Conservation (phyloP, 2,329 filamentous ascomycete species). For the Dothidotthia symphoricarpi region DNA sequence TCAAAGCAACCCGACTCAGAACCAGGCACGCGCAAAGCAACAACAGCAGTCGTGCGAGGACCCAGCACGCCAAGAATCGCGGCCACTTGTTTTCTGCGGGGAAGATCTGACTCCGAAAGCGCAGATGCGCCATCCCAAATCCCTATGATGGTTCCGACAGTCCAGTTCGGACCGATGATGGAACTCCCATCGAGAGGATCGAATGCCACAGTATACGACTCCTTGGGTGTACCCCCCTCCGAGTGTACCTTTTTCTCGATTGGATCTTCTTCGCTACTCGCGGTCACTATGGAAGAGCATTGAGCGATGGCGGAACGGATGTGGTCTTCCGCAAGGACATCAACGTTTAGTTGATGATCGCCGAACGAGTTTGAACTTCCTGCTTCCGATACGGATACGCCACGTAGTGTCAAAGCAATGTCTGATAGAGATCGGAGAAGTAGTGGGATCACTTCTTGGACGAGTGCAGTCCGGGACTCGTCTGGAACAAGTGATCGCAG, state of each 20-base stretch:
- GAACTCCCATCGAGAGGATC: slow-evolving; percentile 65
- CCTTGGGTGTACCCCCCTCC: slow-evolving; percentile 12
- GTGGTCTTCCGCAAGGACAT: slow-evolving; percentile 57
- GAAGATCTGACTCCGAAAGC: slow-evolving; percentile 13
- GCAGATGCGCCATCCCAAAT: slow-evolving; percentile 48
- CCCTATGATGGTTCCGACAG: slow-evolving; percentile 57
- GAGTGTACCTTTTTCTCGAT: slow-evolving; percentile 9
- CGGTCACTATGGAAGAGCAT: slow-evolving; percentile 54
- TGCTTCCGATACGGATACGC: slow-evolving; percentile 19
- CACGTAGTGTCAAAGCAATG: slow-evolving; percentile 17
- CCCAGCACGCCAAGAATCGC: slow-evolving; percentile 38
- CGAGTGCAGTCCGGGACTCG: slow-evolving; percentile 1
- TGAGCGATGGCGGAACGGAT: slow-evolving; percentile 56
- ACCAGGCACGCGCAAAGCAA: slow-evolving; percentile 54
- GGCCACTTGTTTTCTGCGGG: slow-evolving; percentile 26
- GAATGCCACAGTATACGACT: slow-evolving; percentile 60
- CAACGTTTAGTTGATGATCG: slow-evolving; percentile 57
- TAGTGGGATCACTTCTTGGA: slow-evolving; percentile 13
- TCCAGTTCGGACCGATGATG: slow-evolving; percentile 48
- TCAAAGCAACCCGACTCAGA: slow-evolving; percentile 51
- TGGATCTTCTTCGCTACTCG: slow-evolving; percentile 48
- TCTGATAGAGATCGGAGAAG: slow-evolving; percentile 16
- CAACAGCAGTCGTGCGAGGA: slow-evolving; percentile 46
- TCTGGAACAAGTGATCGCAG: slow-evolving; percentile 1
- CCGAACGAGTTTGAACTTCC: slow-evolving; percentile 55